Percentiles rank a stretch among this genome's conserved stretches.
phyloP scores from a whole-genome alignment of 495 filamentous ascomycete genomes.

The Penicillium paxilli region DNA sequence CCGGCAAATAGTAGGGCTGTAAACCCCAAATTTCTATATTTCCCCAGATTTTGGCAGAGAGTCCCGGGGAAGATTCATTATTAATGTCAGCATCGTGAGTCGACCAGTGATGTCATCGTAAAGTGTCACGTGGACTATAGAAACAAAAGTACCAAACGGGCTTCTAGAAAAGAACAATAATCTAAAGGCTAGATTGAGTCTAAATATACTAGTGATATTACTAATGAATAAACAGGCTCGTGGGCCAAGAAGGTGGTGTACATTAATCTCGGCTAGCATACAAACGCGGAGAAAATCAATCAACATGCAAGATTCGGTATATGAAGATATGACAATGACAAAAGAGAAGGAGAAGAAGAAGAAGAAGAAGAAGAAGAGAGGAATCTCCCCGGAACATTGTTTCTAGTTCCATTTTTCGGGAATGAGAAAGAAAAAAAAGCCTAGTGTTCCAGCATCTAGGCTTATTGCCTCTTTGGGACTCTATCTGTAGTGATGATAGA shows the following conservation, averaged over 20 bases:
- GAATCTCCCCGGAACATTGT: not conserved
- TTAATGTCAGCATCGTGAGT: not conserved
- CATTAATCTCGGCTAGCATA: not conserved
- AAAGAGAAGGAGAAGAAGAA: not conserved
- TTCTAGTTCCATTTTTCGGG: not conserved
- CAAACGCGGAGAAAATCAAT: not conserved
- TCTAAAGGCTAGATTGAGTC: not conserved
- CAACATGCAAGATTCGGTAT: not conserved
- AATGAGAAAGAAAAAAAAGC: not conserved
- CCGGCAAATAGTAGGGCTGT: too few species aligned
- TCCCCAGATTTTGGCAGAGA: too few species aligned
- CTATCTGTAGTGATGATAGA: not conserved
- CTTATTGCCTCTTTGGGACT: not conserved
- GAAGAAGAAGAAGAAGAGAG: not conserved
- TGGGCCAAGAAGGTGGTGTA: not conserved
- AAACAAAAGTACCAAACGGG: not conserved
- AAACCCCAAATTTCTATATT: too few species aligned
- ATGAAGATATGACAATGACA: not conserved
- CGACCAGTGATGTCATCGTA: constrained; percentile 10
- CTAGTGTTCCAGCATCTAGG: not conserved
- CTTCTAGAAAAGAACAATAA: not conserved
- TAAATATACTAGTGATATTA: not conserved
- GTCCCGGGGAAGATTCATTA: too few species aligned
- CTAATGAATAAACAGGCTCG: not conserved
- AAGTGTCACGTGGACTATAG: not conserved